A percentile compares a stretch with the other conserved stretches of the same genome.
Evolutionary conservation across 495 filamentous ascomycete species (phyloP).

Genomic region (Achaetomiella virescens): DNA sequence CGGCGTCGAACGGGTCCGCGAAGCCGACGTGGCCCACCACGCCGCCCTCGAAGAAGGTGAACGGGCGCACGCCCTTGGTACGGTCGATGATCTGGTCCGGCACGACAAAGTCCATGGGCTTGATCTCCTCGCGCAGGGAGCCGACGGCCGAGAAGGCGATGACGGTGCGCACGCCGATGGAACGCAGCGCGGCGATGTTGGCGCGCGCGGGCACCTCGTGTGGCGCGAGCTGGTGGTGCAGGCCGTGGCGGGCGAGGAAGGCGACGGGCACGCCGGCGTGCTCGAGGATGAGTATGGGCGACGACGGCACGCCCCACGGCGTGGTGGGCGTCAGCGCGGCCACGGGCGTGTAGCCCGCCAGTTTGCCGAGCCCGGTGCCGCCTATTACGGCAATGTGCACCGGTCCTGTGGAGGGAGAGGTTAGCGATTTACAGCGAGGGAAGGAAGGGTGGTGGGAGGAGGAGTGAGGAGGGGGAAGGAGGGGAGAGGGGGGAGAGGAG

Average conservation of each 20-base stretch:
- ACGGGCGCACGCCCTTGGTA: constrained; percentile 87
- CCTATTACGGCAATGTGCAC: constrained; percentile 94
- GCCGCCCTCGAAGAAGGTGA: constrained; percentile 92
- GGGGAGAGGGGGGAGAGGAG: background rate
- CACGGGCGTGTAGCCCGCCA: constrained; percentile 70
- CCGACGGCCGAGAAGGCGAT: constrained; percentile 96
- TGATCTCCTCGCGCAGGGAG: constrained; percentile 82
- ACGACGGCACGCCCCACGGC: constrained; percentile 89
- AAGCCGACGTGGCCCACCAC: constrained; percentile 93
- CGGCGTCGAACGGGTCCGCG: constrained; percentile 85
- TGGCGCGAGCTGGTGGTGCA: constrained; percentile 80
- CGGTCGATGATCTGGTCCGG: constrained; percentile 97
- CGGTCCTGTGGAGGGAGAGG: constrained; percentile 46
- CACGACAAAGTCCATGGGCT: constrained; percentile 91
- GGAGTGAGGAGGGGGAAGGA: background rate
- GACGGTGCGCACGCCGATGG: constrained; percentile 78
- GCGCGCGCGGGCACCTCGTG: constrained; percentile 87
- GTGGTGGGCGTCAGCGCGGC: constrained; percentile 65
- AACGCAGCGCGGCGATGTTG: constrained; percentile 91
- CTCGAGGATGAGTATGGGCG: constrained; percentile 82
- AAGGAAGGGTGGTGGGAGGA: background rate
- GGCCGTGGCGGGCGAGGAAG: constrained; percentile 88
- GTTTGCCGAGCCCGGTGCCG: constrained; percentile 77
- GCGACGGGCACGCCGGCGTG: constrained; percentile 77
- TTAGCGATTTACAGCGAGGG: background rate